phyloP scores from a whole-genome alignment of 768 basidiomycete genomes.

The Podaxis sp. region DNA sequence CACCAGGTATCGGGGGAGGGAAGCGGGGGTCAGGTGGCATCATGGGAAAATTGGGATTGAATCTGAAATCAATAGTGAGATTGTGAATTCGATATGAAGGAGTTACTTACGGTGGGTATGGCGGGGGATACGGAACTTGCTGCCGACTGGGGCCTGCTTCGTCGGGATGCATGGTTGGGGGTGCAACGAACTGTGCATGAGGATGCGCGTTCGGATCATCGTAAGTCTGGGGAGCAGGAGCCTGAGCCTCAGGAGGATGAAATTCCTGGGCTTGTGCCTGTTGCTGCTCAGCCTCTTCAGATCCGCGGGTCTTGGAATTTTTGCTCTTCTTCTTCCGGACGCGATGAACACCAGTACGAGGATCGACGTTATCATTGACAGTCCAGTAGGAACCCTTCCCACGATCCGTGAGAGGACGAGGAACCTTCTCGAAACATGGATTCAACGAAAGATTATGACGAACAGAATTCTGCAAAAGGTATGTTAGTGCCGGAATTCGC shows the following conservation, averaged over 20 bases:
- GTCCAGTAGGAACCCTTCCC: slow-evolving; percentile 94
- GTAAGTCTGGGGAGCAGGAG: slow-evolving; percentile 28
- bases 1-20: slow-evolving; percentile 43
- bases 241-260: slow-evolving; percentile 39
- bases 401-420: slow-evolving; percentile 86
- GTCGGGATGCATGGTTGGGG: slow-evolving; percentile 53
- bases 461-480: slow-evolving; percentile 68
- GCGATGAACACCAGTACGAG: slow-evolving; percentile 84
- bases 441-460: slow-evolving; percentile 88
- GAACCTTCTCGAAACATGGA: slow-evolving; percentile 88
- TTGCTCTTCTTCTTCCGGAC: slow-evolving; percentile 85
- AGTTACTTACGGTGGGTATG: slow-evolving; percentile 52
- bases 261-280: slow-evolving; percentile 43
- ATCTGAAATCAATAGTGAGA: slow-evolving; percentile 37
- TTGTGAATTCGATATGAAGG: not conserved
- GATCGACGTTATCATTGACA: slow-evolving; percentile 86
- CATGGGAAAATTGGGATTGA: slow-evolving; percentile 70
- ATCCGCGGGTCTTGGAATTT: slow-evolving; percentile 40
- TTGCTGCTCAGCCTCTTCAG: slow-evolving; percentile 48
- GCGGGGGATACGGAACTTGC: slow-evolving; percentile 53
- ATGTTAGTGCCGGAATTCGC: slow-evolving; percentile 23
- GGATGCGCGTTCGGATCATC: slow-evolving; percentile 42
- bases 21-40: slow-evolving; percentile 57
- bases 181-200: slow-evolving; percentile 44
- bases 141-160: slow-evolving; percentile 59